Evolutionary conservation across 768 basidiomycete genomes (phyloP), one percentile per base, ranked within the genome.

Genomic region (Holtermanniella nyarrowii): DNA sequence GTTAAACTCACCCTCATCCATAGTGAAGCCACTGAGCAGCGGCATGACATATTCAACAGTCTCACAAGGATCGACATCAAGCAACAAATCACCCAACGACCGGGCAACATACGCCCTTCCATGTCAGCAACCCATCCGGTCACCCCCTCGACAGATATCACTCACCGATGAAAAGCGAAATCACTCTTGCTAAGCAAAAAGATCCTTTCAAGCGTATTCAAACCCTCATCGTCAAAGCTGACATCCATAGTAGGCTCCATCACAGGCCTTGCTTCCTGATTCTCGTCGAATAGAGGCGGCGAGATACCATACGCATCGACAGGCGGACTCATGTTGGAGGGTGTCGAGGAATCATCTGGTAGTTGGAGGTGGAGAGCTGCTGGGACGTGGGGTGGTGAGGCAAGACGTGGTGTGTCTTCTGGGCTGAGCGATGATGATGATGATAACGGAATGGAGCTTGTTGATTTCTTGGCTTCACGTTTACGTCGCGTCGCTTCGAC

Each of bases 41-140:
- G 91, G 91, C 18, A 93, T 74, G 51, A 97, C 87, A 65, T 93
- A 97, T 70, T 89, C 86, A 60, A 88, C 82, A 3, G 88, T 88
- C 59, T 97, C 91, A 50, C 80, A 79, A 2, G 91, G 84, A 16
- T 84, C 77, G 47, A 95, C 84, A 44, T 83, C 75, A 16, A 72
- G 66, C 26, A 96, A 78, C 72, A 85, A 82, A 2, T 80, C 76
- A n/a, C 85, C 84, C 27, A 96, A 78, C 31, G 84, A 80, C 61
- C 84, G 83, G 0, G 85, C 80, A 65, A 97, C 90, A 74, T 83
- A 93, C 39, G 86, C 78, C 37, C 87, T 79, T 61, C 18, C 10
- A 13, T 37, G 5, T 39, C 18, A 52, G 22, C 45, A n/a, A n/a
- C n/a, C n/a, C n/a, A n/a, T n/a, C n/a, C n/a, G n/a, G n/a, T 13